phyloP scores from a whole-genome alignment of 1,284 basidiomycete genomes.

The Apiotrichum brassicae region DNA sequence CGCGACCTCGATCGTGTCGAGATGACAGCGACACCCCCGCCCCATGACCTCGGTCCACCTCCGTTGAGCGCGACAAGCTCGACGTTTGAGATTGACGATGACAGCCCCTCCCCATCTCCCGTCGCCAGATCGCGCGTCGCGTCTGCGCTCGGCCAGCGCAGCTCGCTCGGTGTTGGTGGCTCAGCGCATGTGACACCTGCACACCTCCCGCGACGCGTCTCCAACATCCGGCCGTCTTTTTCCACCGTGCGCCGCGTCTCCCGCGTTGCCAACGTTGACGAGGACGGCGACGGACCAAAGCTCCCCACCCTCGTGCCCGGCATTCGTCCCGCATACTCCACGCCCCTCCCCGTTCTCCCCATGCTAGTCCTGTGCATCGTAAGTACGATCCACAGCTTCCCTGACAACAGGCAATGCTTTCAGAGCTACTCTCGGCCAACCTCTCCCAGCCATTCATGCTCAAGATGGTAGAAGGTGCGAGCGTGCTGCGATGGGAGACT shows the following conservation, averaged over 20 bases:
- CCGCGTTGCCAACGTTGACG: slow-evolving; percentile 5
- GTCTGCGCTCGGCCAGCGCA: slow-evolving; percentile 1
- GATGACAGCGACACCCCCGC: slow-evolving; percentile 4
- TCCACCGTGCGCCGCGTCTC: slow-evolving; percentile 14
- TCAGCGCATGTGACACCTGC: neutral
- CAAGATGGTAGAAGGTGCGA: slow-evolving; percentile 82
- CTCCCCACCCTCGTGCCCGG: slow-evolving; percentile 44
- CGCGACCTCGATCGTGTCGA: too few relatives aligned
- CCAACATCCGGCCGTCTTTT: slow-evolving; percentile 7
- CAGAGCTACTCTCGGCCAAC: slow-evolving; percentile 86
- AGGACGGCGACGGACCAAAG: slow-evolving; percentile 31
- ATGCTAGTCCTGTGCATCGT: slow-evolving; percentile 90
- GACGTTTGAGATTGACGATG: slow-evolving; percentile 3
- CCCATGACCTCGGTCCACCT: neutral
- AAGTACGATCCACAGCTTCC: slow-evolving; percentile 36
- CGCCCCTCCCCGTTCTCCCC: slow-evolving; percentile 76
- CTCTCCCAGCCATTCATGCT: slow-evolving; percentile 81
- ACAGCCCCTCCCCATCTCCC: slow-evolving; percentile 2
- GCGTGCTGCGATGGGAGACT: neutral
- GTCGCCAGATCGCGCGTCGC: neutral
- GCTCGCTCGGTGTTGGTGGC: slow-evolving; percentile 1
- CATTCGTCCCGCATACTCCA: slow-evolving; percentile 50
- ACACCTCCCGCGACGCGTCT: slow-evolving; percentile 1
- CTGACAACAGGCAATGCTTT: slow-evolving; percentile 67
- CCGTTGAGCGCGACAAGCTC: neutral